Evolutionary conservation across 2,329 filamentous ascomycete species (phyloP), one percentile per base, ranked within the genome.

Genomic region (Chaetomium olivaceum): DNA sequence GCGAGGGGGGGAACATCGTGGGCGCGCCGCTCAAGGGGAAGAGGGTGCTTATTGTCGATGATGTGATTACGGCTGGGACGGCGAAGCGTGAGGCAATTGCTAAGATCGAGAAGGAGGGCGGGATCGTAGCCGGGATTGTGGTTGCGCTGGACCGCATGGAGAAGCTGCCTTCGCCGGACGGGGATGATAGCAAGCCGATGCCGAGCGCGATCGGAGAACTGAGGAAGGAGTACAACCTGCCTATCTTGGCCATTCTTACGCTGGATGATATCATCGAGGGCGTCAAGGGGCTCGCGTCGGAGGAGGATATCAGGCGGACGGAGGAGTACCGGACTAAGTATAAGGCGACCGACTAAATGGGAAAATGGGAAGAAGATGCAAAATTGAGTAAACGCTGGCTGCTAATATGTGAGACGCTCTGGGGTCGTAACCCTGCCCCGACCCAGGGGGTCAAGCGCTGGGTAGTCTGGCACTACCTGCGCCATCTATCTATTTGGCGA

Each of bases 61-160:
- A 98, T 79, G 94, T 99, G 64, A 94, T 98, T 74, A 97, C 93
- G 0, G 94, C 93, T 0, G 95, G 95, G 31, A 98, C 93, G 1
- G 95, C 95, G 50, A 93, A 97, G 81, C 85, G 93, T 65, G 93
- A 98, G 78, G 92, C 94, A 16, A 93, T 98, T 67, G 88, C 88
- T 62, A 95, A 97, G 78, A 97, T 98, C 76, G 85, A 88, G 73
- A 87, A 87, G 72, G 90, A 96, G 76, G 95, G 94, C 2, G 95
- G 94, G 1, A 87, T 85, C 59, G 87, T 98, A 25, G 91, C 90
- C 3, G 94, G 93, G 33, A 93, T 98, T 64, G 86, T 97, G 23
- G 91, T 99, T 36, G 91, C 93, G 3, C 84, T 97, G 71, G 92
- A 97, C 79, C 86, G 94, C 66, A 90, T 90, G 83, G 92, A 96